Conservation (phyloP, 1,284 basidiomycete genomes). For the Stygiomarasmius scandens region DNA sequence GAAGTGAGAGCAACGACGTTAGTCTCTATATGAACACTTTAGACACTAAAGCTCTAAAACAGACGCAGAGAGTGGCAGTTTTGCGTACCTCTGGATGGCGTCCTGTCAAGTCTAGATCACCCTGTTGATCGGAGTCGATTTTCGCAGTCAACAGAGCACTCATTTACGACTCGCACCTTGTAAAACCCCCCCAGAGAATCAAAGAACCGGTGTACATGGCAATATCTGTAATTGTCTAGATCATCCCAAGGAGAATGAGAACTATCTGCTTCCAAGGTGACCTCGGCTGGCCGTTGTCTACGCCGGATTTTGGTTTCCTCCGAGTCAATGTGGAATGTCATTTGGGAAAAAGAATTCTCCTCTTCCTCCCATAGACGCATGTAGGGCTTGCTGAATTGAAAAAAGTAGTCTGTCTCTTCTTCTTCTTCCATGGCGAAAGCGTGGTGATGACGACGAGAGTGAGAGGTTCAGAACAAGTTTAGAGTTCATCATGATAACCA, state of each 20-base stretch:
- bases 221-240: not conserved
- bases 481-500: too few relatives aligned
- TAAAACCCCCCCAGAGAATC: not conserved
- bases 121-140: not conserved
- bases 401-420: not conserved
- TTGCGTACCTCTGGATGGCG: not conserved
- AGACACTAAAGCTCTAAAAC: too few relatives aligned
- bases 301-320: too few relatives aligned
- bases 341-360: not conserved
- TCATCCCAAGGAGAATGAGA: not conserved
- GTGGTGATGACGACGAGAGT: too few relatives aligned
- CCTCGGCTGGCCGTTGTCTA: not conserved
- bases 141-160: not conserved
- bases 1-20: not conserved
- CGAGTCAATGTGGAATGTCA: too few relatives aligned
- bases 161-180: not conserved
- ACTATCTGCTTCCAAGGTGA: not conserved
- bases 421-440: not conserved
- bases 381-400: not conserved
- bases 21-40: not conserved
- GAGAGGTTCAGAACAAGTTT: too few relatives aligned
- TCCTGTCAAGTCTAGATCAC: not conserved
- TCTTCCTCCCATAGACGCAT: not conserved
- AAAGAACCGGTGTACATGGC: constrained; percentile 1
- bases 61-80: not conserved